These are phyloP conservation scores for Dillenia suffruticosa DNA, from an alignment of 164 flowering plant species.

Conservation along the genomic window DNA sequence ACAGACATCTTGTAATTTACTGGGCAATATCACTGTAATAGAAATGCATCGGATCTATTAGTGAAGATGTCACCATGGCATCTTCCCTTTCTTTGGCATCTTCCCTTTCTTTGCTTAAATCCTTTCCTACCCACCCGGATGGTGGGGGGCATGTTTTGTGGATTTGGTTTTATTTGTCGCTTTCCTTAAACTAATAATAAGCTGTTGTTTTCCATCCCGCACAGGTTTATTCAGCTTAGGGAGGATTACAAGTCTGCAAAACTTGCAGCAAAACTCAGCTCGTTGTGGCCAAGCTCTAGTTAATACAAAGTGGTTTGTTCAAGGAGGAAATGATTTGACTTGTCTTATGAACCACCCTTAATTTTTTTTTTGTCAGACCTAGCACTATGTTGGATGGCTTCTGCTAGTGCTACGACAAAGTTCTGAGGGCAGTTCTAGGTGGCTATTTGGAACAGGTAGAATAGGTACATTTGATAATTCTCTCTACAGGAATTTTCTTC, in stretches of 20 bases:
- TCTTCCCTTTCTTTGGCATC: neutral
- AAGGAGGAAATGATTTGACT: too few relatives aligned
- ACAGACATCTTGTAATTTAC: neutral
- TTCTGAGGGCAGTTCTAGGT: too few relatives aligned
- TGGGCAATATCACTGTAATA: neutral
- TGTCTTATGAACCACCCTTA: neutral
- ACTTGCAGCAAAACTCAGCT: conserved; percentile 71
- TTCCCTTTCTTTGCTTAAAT: conserved; percentile 3
- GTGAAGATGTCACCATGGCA: too few relatives aligned
- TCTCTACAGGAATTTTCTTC: too few relatives aligned
- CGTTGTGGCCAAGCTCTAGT: conserved; percentile 59
- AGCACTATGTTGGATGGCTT: too few relatives aligned
- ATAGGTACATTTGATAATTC: too few relatives aligned
- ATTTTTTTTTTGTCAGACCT: neutral
- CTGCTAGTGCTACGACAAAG: too few relatives aligned
- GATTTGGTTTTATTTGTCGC: too few relatives aligned
- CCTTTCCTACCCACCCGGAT: neutral
- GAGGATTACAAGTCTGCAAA: conserved; percentile 88
- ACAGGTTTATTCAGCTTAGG: conserved; percentile 85
- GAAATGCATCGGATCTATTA: neutral
- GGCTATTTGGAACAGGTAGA: too few relatives aligned
- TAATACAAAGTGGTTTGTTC: conserved; percentile 11
- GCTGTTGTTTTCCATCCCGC: too few relatives aligned
- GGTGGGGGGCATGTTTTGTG: too few relatives aligned
- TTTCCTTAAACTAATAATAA: too few relatives aligned